phyloP scores from a whole-genome alignment of 2,329 filamentous ascomycete species.

The Dactylella cylindrospora region DNA sequence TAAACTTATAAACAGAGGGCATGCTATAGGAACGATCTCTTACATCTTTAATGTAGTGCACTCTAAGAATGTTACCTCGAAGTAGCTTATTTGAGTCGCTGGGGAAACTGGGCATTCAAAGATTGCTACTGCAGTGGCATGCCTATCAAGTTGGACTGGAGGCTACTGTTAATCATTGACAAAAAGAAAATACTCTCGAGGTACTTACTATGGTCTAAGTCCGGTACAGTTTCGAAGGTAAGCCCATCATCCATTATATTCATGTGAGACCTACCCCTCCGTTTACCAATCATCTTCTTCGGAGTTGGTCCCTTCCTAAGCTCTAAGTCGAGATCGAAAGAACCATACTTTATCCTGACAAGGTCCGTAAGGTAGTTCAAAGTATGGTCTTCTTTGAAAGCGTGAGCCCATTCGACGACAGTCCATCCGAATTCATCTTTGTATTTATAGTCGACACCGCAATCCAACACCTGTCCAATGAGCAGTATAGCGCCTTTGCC shows the following conservation, averaged over 20 bases:
- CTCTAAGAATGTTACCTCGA: conserved; percentile 16
- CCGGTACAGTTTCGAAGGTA: not conserved
- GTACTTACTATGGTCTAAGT: not conserved
- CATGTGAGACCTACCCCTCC: not conserved
- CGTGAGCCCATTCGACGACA: conserved; percentile 10
- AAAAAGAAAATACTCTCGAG: not conserved
- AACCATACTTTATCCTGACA: not conserved
- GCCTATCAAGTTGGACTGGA: not conserved
- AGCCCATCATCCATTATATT: conserved; percentile 1
- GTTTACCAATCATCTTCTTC: conserved; percentile 1
- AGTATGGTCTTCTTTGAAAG: conserved; percentile 6
- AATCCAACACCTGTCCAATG: not conserved
- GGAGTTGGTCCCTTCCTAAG: not conserved
- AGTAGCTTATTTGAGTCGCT: conserved; percentile 1
- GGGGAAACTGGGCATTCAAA: conserved; percentile 9
- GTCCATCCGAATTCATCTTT: conserved; percentile 9
- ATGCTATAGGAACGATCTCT: too few species aligned
- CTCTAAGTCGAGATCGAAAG: not conserved
- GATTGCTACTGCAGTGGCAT: not conserved
- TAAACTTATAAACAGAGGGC: too few species aligned
- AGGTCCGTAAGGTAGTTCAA: not conserved
- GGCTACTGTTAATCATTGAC: not conserved
- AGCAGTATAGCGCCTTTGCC: conserved; percentile 2
- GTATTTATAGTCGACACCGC: conserved; percentile 1
- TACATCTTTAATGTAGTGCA: too few species aligned